Conservation (phyloP, 192 early-diverging fungal species). For the Coemansia sp. region DNA sequence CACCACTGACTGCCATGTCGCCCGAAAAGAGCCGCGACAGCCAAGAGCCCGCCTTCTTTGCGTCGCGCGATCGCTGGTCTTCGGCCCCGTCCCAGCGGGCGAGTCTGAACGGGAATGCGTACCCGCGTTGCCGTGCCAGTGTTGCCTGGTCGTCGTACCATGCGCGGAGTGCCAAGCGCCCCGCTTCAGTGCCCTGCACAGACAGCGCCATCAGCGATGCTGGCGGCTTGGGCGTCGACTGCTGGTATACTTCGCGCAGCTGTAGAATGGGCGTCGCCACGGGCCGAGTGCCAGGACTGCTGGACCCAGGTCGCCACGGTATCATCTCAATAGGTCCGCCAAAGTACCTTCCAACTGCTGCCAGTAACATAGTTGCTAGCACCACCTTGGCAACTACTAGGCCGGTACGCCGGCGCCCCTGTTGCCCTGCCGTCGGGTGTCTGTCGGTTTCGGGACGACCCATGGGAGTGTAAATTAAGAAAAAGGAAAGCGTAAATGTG, state of each 20-base stretch:
- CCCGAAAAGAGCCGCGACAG: neutral
- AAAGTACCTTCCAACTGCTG: constrained; percentile 15
- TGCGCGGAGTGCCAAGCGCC: constrained; percentile 30
- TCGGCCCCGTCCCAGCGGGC: constrained; percentile 26
- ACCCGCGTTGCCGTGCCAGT: constrained; percentile 37
- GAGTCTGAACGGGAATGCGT: constrained; percentile 48
- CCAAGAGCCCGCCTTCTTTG: neutral
- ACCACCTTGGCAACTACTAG: neutral
- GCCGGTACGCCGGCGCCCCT: neutral
- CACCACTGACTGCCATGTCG: neutral
- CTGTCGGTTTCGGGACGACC: neutral
- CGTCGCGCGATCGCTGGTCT: neutral
- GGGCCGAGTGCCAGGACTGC: neutral
- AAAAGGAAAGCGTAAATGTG: neutral
- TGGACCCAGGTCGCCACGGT: constrained; percentile 24
- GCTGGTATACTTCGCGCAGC: constrained; percentile 47
- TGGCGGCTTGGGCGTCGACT: constrained; percentile 49
- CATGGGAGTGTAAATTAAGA: neutral
- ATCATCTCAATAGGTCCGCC: constrained; percentile 39
- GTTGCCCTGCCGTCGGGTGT: neutral
- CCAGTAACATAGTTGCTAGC: constrained; percentile 7
- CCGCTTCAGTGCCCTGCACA: constrained; percentile 42
- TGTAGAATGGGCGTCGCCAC: constrained; percentile 26
- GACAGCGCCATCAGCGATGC: constrained; percentile 38
- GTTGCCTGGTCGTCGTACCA: constrained; percentile 55